Conservation (phyloP, 148 eudicot species). For the Spergularia marina region DNA sequence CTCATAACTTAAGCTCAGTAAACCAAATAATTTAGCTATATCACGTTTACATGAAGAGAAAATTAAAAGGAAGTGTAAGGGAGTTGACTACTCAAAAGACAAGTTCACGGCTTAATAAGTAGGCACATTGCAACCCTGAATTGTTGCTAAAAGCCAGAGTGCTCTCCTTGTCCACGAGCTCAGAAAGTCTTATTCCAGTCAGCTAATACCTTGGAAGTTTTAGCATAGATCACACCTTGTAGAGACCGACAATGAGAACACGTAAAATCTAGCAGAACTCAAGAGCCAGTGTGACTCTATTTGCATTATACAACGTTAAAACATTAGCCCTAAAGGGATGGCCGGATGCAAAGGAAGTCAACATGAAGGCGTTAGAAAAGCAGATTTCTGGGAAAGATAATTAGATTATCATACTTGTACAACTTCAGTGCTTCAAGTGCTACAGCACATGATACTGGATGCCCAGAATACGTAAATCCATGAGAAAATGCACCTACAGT, state of each 20-base stretch:
- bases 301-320: background rate
- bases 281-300: background rate
- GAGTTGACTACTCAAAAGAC: conserved; percentile 2
- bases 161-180: background rate
- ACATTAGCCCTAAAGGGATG: background rate
- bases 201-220: background rate
- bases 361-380: background rate
- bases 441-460: conserved; percentile 95
- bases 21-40: background rate
- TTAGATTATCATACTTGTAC: conserved; percentile 66
- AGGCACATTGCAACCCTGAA: too few species aligned
- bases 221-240: background rate
- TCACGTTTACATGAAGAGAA: background rate
- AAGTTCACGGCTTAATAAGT: background rate
- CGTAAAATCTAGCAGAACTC: background rate
- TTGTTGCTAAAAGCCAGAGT: too few species aligned
- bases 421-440: conserved; percentile 85
- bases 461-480: conserved; percentile 97
- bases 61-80: background rate
- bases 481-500: conserved; percentile 71
- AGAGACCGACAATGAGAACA: background rate
- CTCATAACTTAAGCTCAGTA: background rate
- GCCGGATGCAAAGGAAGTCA: background rate
- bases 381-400: conserved; percentile 4
- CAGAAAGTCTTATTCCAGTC: background rate